phyloP scores from a whole-genome alignment of 768 basidiomycete species.

The Cantharellus anzutake region DNA sequence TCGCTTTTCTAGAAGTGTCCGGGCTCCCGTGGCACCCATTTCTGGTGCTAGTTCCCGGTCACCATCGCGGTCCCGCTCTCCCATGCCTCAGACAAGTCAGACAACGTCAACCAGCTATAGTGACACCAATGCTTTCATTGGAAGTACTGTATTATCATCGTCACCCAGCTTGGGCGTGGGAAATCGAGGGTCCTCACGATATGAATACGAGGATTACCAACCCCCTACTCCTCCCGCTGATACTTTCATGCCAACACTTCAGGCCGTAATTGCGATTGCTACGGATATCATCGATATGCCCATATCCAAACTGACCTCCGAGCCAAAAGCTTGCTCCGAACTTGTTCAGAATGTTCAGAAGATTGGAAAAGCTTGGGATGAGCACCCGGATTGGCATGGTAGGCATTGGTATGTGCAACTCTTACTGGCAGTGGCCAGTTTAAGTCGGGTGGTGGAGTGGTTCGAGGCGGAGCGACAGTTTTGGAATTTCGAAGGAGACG shows the following conservation, averaged over 20 bases:
- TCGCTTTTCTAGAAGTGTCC: conserved; percentile 48
- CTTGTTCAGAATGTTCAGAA: conserved; percentile 80
- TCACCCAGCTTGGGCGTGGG: neutral
- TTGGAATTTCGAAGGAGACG: conserved; percentile 84
- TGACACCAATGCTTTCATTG: neutral
- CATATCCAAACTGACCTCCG: conserved; percentile 62
- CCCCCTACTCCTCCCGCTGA: conserved; percentile 46
- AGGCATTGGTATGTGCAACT: conserved; percentile 97
- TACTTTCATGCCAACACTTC: conserved; percentile 77
- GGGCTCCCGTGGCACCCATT: conserved; percentile 19
- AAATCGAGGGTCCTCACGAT: neutral
- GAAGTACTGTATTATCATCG: neutral
- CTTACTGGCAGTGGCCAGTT: conserved; percentile 82
- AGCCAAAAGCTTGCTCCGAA: conserved; percentile 67
- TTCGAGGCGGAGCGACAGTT: conserved; percentile 99
- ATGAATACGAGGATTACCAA: conserved; percentile 4
- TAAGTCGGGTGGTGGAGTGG: conserved; percentile 96
- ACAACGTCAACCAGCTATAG: neutral
- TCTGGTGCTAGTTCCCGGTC: conserved; percentile 82
- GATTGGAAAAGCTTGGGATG: conserved; percentile 92
- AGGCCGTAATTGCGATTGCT: conserved; percentile 81
- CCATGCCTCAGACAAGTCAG: conserved; percentile 38
- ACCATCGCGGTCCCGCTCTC: conserved; percentile 86
- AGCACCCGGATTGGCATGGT: conserved; percentile 95
- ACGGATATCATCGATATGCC: conserved; percentile 89